phyloP scores from a whole-genome alignment of 2,329 filamentous ascomycete species.

The Fusarium sp. region DNA sequence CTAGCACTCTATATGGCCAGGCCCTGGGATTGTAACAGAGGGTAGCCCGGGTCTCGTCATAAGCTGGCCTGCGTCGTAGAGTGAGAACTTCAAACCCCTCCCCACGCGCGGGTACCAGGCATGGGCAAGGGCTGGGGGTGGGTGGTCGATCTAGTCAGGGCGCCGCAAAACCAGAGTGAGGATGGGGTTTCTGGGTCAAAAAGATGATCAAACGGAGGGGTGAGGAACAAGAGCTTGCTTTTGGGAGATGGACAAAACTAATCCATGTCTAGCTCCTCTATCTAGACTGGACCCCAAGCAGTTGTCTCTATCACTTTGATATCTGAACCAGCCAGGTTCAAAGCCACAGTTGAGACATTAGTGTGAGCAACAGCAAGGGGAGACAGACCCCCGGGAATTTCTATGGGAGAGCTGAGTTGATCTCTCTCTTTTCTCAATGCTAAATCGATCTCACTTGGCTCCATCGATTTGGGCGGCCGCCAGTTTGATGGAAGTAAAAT shows the following conservation, averaged over 20 bases:
- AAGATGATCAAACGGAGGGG: slow-evolving; percentile 44
- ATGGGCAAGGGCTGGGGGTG: slow-evolving; percentile 31
- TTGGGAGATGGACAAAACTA: slow-evolving; percentile 23
- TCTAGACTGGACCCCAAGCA: slow-evolving; percentile 25
- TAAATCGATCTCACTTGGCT: slow-evolving; percentile 10
- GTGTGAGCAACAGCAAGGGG: slow-evolving; percentile 26
- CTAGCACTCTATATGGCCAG: slow-evolving; percentile 39
- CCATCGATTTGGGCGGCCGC: slow-evolving; percentile 15
- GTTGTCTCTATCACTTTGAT: slow-evolving; percentile 38
- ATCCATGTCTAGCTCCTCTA: slow-evolving; percentile 40
- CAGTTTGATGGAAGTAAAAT: background rate
- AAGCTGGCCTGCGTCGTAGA: slow-evolving; percentile 34
- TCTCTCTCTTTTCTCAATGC: slow-evolving; percentile 23
- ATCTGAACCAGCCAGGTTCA: slow-evolving; percentile 28
- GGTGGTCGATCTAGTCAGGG: slow-evolving; percentile 32
- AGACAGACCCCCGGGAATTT: slow-evolving; percentile 14
- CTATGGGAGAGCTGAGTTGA: slow-evolving; percentile 19
- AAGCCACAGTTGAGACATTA: slow-evolving; percentile 41
- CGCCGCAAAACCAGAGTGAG: slow-evolving; percentile 30
- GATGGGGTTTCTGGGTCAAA: slow-evolving; percentile 37
- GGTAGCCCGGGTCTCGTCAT: slow-evolving; percentile 45
- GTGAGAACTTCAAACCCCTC: slow-evolving; percentile 37
- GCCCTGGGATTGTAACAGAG: slow-evolving; percentile 41
- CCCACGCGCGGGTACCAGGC: slow-evolving; percentile 29
- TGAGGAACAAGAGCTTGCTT: slow-evolving; percentile 35